phyloP scores from a whole-genome alignment of 495 filamentous ascomycete genomes.

The Lasiosphaeria hispida region DNA sequence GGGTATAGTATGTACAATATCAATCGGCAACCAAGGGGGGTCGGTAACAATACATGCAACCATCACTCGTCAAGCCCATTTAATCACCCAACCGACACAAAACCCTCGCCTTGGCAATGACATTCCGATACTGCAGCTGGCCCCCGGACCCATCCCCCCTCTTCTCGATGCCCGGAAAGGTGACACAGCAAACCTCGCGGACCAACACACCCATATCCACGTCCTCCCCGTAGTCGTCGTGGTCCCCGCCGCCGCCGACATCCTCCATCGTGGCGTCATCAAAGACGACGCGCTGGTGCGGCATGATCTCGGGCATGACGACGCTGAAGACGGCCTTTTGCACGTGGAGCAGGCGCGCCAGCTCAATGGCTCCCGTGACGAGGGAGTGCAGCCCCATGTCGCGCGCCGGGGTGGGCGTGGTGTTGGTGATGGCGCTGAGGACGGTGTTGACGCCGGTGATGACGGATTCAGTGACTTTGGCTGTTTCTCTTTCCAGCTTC shows the following conservation, averaged over 20 bases:
- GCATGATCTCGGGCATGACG: constrained; percentile 48
- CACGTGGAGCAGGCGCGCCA: constrained; percentile 49
- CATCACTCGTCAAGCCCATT: background rate
- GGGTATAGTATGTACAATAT: too few species aligned
- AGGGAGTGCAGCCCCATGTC: constrained; percentile 47
- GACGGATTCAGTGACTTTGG: constrained; percentile 33
- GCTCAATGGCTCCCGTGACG: constrained; percentile 45
- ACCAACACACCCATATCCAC: constrained; percentile 10
- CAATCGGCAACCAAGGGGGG: too few species aligned
- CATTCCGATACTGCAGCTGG: constrained; percentile 51
- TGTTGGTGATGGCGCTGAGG: constrained; percentile 42
- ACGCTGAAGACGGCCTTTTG: constrained; percentile 54
- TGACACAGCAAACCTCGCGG: constrained; percentile 47
- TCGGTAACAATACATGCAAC: background rate
- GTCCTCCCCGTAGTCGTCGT: constrained; percentile 48
- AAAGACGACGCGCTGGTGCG: constrained; percentile 48
- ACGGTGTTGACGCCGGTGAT: constrained; percentile 39
- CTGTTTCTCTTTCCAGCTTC: constrained; percentile 43
- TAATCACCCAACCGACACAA: constrained; percentile 42
- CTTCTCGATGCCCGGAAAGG: constrained; percentile 55
- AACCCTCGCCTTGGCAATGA: constrained; percentile 54
- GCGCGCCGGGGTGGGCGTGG: constrained; percentile 38
- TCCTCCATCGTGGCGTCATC: constrained; percentile 55
- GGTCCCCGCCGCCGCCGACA: constrained; percentile 42
- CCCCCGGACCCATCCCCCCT: constrained; percentile 54